phyloP scores from a whole-genome alignment of 306 rosid species.

The Rubus parviflorus region DNA sequence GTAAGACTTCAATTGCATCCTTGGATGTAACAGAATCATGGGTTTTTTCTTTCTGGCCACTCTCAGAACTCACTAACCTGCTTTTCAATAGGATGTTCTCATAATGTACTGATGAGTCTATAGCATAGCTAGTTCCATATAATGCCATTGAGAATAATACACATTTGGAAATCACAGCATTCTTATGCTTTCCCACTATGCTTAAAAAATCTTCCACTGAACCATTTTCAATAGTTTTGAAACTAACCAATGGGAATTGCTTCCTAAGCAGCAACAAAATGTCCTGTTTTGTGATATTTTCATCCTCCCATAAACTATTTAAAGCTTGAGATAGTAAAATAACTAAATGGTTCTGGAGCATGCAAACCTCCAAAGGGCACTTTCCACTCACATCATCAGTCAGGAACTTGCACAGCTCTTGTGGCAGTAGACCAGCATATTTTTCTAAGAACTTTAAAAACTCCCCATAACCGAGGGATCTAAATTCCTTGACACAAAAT shows the following conservation, averaged over 20 bases:
- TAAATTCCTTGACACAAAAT: conserved; percentile 63
- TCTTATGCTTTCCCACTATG: conserved; percentile 43
- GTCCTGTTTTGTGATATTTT: conserved; percentile 51
- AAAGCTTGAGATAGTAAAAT: conserved; percentile 72
- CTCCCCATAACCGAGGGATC: conserved; percentile 77
- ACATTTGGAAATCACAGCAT: conserved; percentile 48
- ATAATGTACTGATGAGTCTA: conserved; percentile 38
- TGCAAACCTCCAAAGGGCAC: conserved; percentile 52
- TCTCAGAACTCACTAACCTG: conserved; percentile 25
- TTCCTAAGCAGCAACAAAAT: conserved; percentile 58
- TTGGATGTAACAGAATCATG: conserved; percentile 45
- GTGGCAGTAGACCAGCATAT: conserved; percentile 55
- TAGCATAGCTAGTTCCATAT: conserved; percentile 33
- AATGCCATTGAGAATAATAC: conserved; percentile 73
- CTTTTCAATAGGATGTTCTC: conserved; percentile 37
- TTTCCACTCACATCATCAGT: conserved; percentile 40
- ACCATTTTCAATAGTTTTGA: conserved; percentile 52
- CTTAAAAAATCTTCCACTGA: conserved; percentile 55
- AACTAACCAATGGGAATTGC: conserved; percentile 71
- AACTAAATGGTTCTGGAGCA: conserved; percentile 64
- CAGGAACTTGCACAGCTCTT: conserved; percentile 47
- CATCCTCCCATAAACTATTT: conserved; percentile 57
- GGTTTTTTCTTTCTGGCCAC: conserved; percentile 28
- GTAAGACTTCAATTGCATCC: conserved; percentile 70
- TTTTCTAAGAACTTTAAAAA: conserved; percentile 68